A percentile compares a stretch with the other conserved stretches of the same genome.
These are phyloP conservation scores for Bidens hawaiensis DNA, from an alignment of 140 eudicot genomes.

Conservation along the genomic window DNA sequence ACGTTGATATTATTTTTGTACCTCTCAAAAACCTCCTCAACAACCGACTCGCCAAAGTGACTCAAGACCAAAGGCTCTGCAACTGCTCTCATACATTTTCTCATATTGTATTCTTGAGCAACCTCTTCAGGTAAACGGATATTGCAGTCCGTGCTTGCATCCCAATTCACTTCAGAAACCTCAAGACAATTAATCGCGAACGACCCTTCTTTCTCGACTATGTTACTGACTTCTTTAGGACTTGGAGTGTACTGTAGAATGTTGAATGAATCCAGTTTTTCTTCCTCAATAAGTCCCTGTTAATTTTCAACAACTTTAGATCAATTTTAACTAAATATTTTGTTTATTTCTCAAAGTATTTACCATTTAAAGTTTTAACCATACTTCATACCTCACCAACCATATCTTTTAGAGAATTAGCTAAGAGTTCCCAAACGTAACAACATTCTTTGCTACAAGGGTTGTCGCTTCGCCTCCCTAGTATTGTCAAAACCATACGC, in stretches of 20 bases:
- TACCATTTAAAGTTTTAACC: neutral
- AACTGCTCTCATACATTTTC: slow-evolving; percentile 36
- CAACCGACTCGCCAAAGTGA: slow-evolving; percentile 32
- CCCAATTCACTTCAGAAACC: slow-evolving; percentile 30
- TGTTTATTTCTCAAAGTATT: neutral
- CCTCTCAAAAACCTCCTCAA: slow-evolving; percentile 31
- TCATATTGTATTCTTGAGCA: slow-evolving; percentile 6
- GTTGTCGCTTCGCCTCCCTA: slow-evolving; percentile 35
- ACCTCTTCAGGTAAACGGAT: neutral
- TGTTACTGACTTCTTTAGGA: slow-evolving; percentile 20
- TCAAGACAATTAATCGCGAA: slow-evolving; percentile 29
- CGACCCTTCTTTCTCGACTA: slow-evolving; percentile 38
- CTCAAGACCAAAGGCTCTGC: slow-evolving; percentile 33
- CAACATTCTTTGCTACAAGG: slow-evolving; percentile 39
- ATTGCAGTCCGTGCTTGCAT: neutral
- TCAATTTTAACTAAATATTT: neutral
- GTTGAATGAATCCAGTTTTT: slow-evolving; percentile 32
- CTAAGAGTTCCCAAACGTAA: slow-evolving; percentile 38
- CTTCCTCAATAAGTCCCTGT: slow-evolving; percentile 38
- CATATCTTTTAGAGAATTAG: slow-evolving; percentile 31
- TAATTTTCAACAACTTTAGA: neutral
- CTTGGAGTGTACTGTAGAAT: slow-evolving; percentile 40
- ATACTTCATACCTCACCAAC: slow-evolving; percentile 28
- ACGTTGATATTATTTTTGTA: slow-evolving; percentile 19
- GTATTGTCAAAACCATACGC: slow-evolving; percentile 42